Base-by-base conservation (phyloP, 345 rosid genomes). In the Citrus inodora region DNA sequence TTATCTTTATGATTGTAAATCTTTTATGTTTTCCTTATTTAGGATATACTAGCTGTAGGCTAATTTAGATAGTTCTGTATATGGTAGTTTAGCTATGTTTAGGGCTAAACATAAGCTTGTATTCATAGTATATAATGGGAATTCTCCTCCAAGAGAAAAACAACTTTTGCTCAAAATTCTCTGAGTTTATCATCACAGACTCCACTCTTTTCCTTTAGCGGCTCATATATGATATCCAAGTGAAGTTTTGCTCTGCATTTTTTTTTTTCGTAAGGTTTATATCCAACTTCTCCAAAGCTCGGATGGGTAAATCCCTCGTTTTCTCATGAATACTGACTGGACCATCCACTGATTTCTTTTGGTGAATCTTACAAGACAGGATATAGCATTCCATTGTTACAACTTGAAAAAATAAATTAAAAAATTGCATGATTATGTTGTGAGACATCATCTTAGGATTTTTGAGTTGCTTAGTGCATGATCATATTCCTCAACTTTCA, bases 211-310 rank as follows among this genome's bases (percentile, higher is more conserved):
- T 70, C 42, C 91, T 76, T 87, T 93, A 69, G 97, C 95, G 0
- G 91, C 94, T 78, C 53, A 87, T 76, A 95, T 93, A 89, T 93
- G 94, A 61, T 95, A 97, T 10, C 92, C 98, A 40, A 93, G 91
- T 21, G 96, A 89, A 82, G 87, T 80, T 76, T 84, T 83, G 59
- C 82, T 87, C 68, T 65, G 84, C 78, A 76, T 80, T 77, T 88
- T 90, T 74, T 82, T 79, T 86, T 85, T 73, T 85, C 66, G 86
- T 77, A 60, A 87, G 68, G 79, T 92, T 94, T 76, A 86, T 62
- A 68, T 92, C 91, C 77, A 90, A 67, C 7, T 90, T 87, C 89
- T 90, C 91, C 89, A 89, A 83, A 56, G 85, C 85, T 60, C 84
- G 84, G 59, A 77, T 80, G 53, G 71, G 82, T 19, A 86, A 79